Evolutionary conservation across 1,284 basidiomycete genomes (phyloP).

Genomic region (Cutaneotrichosporon cavernicola): DNA sequence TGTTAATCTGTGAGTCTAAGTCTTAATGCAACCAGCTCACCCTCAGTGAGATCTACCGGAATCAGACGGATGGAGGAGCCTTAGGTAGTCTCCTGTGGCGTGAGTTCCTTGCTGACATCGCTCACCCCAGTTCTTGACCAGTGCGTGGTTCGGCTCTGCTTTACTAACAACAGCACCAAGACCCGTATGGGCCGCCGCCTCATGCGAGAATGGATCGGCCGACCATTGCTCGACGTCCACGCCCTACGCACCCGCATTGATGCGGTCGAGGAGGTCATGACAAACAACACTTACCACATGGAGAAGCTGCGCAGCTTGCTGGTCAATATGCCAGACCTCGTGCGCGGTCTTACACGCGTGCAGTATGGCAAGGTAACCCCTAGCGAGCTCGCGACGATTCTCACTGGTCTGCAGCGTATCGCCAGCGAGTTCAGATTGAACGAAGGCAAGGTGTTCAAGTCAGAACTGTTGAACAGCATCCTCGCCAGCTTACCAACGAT

Average conservation of each 20-base stretch:
- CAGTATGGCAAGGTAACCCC: slow-evolving; percentile 88
- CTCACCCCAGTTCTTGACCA: slow-evolving; percentile 65
- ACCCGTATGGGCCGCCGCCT: slow-evolving; percentile 85
- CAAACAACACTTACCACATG: slow-evolving; percentile 59
- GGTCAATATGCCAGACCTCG: slow-evolving; percentile 79
- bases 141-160: slow-evolving; percentile 20
- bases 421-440: slow-evolving; percentile 65
- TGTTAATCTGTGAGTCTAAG: slow-evolving; percentile 64
- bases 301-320: slow-evolving; percentile 68
- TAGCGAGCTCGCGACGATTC: slow-evolving; percentile 73
- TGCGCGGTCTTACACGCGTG: slow-evolving; percentile 80
- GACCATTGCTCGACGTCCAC: slow-evolving; percentile 71
- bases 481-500: slow-evolving; percentile 68
- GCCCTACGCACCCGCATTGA: slow-evolving; percentile 72
- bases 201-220: slow-evolving; percentile 80
- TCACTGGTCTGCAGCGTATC: slow-evolving; percentile 73
- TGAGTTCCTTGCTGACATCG: slow-evolving; percentile 22
- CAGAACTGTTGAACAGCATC: slow-evolving; percentile 68
- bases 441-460: slow-evolving; percentile 62
- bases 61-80: slow-evolving; percentile 74
- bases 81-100: slow-evolving; percentile 78
- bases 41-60: slow-evolving; percentile 76
- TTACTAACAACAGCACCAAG: slow-evolving; percentile 57
- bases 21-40: slow-evolving; percentile 15
- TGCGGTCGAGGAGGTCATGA: slow-evolving; percentile 77